Evolutionary conservation across 108 stramenopile genomes (phyloP).

Genomic region (Phaeodactylum tricornutum): DNA sequence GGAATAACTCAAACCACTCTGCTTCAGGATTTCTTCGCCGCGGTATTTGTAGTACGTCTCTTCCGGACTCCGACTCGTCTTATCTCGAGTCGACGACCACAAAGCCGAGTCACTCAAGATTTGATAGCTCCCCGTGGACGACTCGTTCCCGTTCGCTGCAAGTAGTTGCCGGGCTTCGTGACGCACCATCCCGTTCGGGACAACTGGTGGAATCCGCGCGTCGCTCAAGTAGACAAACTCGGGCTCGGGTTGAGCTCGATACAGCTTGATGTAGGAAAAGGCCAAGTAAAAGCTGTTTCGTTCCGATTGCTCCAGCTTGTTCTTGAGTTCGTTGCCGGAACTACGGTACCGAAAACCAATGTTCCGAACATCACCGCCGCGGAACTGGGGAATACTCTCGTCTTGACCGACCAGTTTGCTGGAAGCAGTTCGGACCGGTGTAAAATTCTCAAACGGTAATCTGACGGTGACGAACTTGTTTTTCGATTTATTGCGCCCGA

Average conservation of each 20-base stretch:
- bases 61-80: conserved; percentile 30
- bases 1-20: conserved; percentile 58
- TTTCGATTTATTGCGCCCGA: conserved; percentile 28
- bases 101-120: conserved; percentile 19
- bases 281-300: conserved; percentile 65
- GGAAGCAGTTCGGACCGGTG: conserved; percentile 16
- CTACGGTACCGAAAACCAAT: conserved; percentile 67
- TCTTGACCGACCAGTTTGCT: conserved; percentile 4
- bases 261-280: conserved; percentile 72
- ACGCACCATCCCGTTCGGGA: conserved; percentile 52
- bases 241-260: conserved; percentile 66
- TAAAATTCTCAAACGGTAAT: conserved; percentile 39
- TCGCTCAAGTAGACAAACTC: conserved; percentile 79
- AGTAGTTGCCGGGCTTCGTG: conserved; percentile 32
- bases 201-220: conserved; percentile 62
- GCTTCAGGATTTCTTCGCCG: conserved; percentile 71
- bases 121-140: background rate
- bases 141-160: conserved; percentile 1
- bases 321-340: conserved; percentile 10
- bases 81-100: background rate
- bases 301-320: conserved; percentile 4
- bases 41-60: conserved; percentile 80
- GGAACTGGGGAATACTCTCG: conserved; percentile 33
- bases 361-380: conserved; percentile 54
- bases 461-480: conserved; percentile 55